These are phyloP conservation scores for Colletotrichum agaves DNA, from an alignment of 2,329 filamentous ascomycete genomes.

Conservation along the genomic window DNA sequence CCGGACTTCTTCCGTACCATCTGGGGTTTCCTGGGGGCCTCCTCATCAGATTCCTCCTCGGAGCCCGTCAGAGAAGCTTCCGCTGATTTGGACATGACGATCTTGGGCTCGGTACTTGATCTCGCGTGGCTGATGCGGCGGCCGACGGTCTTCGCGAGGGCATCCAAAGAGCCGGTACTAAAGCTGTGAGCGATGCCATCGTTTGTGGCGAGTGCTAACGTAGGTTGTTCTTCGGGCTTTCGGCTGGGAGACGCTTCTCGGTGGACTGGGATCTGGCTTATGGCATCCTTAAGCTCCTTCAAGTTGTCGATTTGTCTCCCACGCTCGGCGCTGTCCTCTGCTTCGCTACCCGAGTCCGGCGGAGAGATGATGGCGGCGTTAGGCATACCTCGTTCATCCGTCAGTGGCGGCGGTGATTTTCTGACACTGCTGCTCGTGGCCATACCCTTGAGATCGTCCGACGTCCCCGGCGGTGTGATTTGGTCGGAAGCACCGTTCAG, in stretches of 20 bases:
- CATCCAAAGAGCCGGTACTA: constrained; percentile 58
- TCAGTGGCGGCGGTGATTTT: constrained; percentile 85
- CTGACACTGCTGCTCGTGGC: constrained; percentile 71
- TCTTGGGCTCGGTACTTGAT: constrained; percentile 65
- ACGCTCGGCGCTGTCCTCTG: constrained; percentile 63
- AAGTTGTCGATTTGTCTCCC: constrained; percentile 63
- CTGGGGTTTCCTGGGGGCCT: constrained; percentile 75
- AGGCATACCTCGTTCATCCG: constrained; percentile 77
- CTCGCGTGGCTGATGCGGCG: constrained; percentile 62
- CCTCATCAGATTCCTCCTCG: constrained; percentile 70
- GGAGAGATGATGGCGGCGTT: constrained; percentile 89
- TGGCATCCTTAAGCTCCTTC: constrained; percentile 82
- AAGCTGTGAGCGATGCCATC: constrained; percentile 57
- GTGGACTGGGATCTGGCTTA: constrained; percentile 80
- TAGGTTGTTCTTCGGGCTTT: constrained; percentile 39
- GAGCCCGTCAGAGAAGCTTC: constrained; percentile 63
- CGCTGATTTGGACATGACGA: constrained; percentile 56
- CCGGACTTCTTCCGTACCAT: constrained; percentile 99
- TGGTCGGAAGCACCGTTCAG: constrained; percentile 48
- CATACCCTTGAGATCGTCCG: constrained; percentile 60
- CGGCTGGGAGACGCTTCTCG: constrained; percentile 65
- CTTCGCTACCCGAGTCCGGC: constrained; percentile 91
- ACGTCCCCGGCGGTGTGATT: constrained; percentile 61
- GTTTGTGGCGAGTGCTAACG: constrained; percentile 45
- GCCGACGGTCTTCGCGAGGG: constrained; percentile 50